Base-by-base conservation (phyloP, 352 stramenopile species). In the Thraustotheca clavata region DNA sequence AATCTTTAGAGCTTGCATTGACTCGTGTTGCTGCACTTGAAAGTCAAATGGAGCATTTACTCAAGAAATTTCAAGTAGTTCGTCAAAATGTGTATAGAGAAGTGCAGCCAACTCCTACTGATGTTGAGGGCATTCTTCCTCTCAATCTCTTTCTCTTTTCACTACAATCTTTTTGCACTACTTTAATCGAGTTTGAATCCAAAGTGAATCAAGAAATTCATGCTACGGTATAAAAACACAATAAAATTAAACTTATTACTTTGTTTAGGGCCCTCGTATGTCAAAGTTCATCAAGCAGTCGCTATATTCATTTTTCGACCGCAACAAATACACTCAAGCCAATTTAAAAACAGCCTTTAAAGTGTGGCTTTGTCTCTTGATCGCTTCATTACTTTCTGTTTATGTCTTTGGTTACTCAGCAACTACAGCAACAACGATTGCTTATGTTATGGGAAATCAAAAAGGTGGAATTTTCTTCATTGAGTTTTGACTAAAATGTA, bases 81-180 rank as follows among this genome's bases (percentile, higher is more conserved):
- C 83, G 89, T 36, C 87, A 75, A 35, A 78, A 75, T 0, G 69
- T 79, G 20, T 62, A 89, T 1, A 73, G 75, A 33, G 74, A 63
- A 2, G 72, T 80, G 24, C 76, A 77, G 24, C 71, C 86, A 18
- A 82, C 73, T n/a, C 60, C 71, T 39, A 83, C 86, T 62, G 79
- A 90, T n/a, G 71, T 92, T 3, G 80, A 86, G 57, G 83, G 79
- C 20, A 92, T 90, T 49, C 74, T 90, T 0, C 80, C 83, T 8
- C 71, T 92, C 12, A 89, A 92, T 57, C 62, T 92, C 18, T 92
- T 92, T 60, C 67, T 90, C 3, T 92, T 90, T 61, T 89, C 80
- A 24, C 76, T 93, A 41, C 84, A 93, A 67, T 91, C 83, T 27
- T 86, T 91, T 40, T 93, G 83, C 68, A 78, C 76, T 46, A 89